Evolutionary conservation across 129 eudicot species (phyloP).

Genomic region (Deinandra increscens): DNA sequence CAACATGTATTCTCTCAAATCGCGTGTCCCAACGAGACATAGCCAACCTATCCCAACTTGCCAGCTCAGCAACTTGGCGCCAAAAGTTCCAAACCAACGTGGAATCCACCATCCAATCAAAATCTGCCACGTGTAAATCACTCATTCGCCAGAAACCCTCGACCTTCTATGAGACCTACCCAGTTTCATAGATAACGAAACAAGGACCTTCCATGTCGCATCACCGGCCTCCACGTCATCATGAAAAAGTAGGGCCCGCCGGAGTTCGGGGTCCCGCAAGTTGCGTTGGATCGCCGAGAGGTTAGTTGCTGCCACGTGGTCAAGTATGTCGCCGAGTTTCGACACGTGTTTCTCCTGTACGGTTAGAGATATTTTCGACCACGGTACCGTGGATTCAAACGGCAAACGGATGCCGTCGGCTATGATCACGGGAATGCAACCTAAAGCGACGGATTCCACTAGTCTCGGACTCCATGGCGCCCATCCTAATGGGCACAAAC

Average conservation of each 20-base stretch:
- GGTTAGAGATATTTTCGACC: conserved; percentile 74
- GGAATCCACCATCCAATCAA: conserved; percentile 14
- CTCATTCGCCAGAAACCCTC: conserved; percentile 39
- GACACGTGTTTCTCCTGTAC: conserved; percentile 70
- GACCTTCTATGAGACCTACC: conserved; percentile 48
- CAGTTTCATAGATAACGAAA: conserved; percentile 47
- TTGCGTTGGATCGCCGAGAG: conserved; percentile 59
- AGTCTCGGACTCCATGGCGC: conserved; percentile 99
- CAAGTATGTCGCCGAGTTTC: conserved; percentile 53
- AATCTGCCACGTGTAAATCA: conserved; percentile 29
- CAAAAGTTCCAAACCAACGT: conserved; percentile 7
- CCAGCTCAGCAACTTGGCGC: conserved; percentile 15
- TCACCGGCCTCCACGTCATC: conserved; percentile 60
- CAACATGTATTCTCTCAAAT: background rate
- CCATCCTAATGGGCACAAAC: conserved; percentile 92
- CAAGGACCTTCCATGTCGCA: conserved; percentile 78
- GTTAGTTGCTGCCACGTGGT: conserved; percentile 69
- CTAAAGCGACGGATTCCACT: conserved; percentile 83
- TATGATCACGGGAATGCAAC: conserved; percentile 86
- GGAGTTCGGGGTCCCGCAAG: conserved; percentile 53
- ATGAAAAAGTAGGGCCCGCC: conserved; percentile 59
- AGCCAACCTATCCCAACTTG: conserved; percentile 8
- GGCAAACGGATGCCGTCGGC: conserved; percentile 89
- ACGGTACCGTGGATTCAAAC: conserved; percentile 53
- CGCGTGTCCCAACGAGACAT: conserved; percentile 3